phyloP scores from a whole-genome alignment of 192 early-diverging fungal species.

The Gamsiella multidivaricata region DNA sequence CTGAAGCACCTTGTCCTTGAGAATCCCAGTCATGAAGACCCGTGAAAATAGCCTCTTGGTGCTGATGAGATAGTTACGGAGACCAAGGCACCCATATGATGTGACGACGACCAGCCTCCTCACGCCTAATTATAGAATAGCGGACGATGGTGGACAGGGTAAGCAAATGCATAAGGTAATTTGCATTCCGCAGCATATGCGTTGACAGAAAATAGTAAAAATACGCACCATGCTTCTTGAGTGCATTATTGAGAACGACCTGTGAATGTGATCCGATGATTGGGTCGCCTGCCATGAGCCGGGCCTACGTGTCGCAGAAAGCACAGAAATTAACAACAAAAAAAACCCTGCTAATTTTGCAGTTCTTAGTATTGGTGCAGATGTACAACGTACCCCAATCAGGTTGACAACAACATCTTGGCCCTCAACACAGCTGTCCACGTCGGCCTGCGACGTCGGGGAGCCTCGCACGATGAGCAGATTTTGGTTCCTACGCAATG shows the following conservation, averaged over 20 bases:
- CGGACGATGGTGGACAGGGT: neutral
- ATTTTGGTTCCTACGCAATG: constrained; percentile 51
- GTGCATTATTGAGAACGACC: constrained; percentile 44
- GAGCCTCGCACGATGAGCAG: constrained; percentile 51
- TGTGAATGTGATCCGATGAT: constrained; percentile 49
- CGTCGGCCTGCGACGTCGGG: constrained; percentile 37
- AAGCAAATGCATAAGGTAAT: no score
- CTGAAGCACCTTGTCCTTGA: constrained; percentile 53
- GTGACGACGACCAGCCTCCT: constrained; percentile 48
- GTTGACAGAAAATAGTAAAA: no score
- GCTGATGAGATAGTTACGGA: constrained; percentile 40
- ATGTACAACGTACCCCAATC: constrained; percentile 28
- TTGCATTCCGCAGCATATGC: no score
- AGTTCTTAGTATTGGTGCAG: no score
- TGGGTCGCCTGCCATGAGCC: constrained; percentile 42
- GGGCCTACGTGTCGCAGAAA: constrained; percentile 20
- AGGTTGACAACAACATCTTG: constrained; percentile 57
- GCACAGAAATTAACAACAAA: neutral
- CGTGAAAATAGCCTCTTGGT: constrained; percentile 40
- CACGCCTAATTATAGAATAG: constrained; percentile 29
- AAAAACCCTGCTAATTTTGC: no score
- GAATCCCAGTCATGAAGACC: constrained; percentile 49
- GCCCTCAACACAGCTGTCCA: constrained; percentile 52
- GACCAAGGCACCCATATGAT: constrained; percentile 36
- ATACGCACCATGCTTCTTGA: constrained; percentile 48